Base-by-base conservation (phyloP, 768 basidiomycete genomes). In the Naganishia onofrii region DNA sequence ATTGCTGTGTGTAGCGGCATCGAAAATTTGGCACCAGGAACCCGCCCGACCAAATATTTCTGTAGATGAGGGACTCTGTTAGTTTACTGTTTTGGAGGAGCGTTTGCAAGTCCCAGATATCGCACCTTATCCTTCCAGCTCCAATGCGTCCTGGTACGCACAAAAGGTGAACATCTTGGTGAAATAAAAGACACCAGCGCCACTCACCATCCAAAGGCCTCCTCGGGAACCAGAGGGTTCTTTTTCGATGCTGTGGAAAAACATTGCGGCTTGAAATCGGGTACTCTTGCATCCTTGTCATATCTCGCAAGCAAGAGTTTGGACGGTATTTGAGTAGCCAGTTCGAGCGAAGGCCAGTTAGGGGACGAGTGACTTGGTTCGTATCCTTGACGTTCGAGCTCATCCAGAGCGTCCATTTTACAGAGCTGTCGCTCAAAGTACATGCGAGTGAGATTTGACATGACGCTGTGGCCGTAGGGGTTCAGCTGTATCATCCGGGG, bases 21-120 rank as follows among this genome's bases (percentile, higher is more conserved):
- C 48, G 72, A 69, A 51, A 77, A 69, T 38, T 70, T 75, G 19
- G 76, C 73, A 26, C 75, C 76, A 0, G 77, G 77, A 51, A 74
- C 57, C 66, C 74, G 74, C 19, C 76, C 76, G 10, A 76, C 71
- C 32, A 76, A 66, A 68, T 79, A 79, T 44, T 46, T 46, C 68
- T 69, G 51, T 21, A 23, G n/a, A 21, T 17, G 38, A 31, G 48
- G 6, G 48, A 51, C n/a, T 23, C 3, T 51, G 3, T 17, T 58
- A 58, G 34, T n/a, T 3, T 2, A 2, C 21, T 38, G 15, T 10
- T 36, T 12, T 10, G 21, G 34, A 17, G 36, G 32, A 34, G n/a
- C 12, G 34, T 23, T 23, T 23, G 8, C 9, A 21, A 13, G 21
- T 26, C 21, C 42, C 2, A 42, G 21, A 15, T 3, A 38, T 4